Evolutionary conservation across 768 basidiomycete species (phyloP), one percentile per base, ranked within the genome.

Genomic region (Melanogaster broomeanus): DNA sequence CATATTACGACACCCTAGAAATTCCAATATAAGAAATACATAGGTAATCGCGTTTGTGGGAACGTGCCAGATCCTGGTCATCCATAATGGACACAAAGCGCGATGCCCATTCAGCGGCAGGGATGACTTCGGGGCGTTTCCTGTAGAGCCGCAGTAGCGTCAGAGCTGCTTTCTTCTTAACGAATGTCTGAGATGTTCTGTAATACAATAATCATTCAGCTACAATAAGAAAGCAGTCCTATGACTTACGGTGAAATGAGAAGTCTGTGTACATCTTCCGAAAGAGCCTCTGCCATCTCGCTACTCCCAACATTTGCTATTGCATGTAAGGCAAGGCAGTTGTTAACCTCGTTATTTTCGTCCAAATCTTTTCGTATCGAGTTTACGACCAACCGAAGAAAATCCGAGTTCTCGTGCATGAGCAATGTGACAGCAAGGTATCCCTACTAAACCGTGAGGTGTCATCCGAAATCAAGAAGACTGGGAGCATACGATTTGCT

Each of bases 341-440:
- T 98, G 71, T 90, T 90, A 57, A 97, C 80, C 67, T 98, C 97
- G 63, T 90, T 90, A 61, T 90, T 91, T 56, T 91, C 90, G 56
- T 98, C 94, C 52, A 99, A 71, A 71, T 98, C 97, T 67, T 99
- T 99, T 38, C 94, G 84, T 63, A 99, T 97, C 28, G 95, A 98
- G 67, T 99, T 99, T 69, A 98, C 94, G 16, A 98, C 95, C 18
- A 99, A 78, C 21, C 97, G 85, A 42, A 98, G 84, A 58, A 99
- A 89, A 64, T 98, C 96, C 19, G 93, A 97, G 67, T 98, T 95
- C 74, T 99, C 97, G 73, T 98, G 95, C 93, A 99, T 96, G 47
- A 99, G 77, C 34, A 99, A 73, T 3, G 97, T 98, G 6, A 98
- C 87, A 15, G 97, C 97, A 43, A 99, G 86, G 71, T 99, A 99